Base-by-base conservation (phyloP, 352 stramenopile species). In the Globisporangium carolinianum region DNA sequence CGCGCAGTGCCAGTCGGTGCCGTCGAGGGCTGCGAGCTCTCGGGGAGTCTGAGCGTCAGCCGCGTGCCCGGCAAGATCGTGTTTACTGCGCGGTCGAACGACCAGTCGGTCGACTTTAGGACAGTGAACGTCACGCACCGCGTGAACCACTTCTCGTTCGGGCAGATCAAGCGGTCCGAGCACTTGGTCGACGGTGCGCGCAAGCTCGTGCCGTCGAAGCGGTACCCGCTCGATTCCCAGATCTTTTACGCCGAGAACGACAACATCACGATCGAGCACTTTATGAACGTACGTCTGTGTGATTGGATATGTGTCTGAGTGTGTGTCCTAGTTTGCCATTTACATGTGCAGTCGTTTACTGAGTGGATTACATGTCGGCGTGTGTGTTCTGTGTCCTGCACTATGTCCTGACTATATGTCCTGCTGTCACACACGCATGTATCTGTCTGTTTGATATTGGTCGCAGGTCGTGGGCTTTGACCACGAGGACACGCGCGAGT, bases 111-210 rank as follows among this genome's bases (percentile, higher is more conserved):
- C 43, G 76, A 88, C 8, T 65, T 73, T 15, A 60, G 70, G 17
- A 60, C 71, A 32, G 65, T 93, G 56, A 85, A 93, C 55, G 58
- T 80, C 32, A 87, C 76, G 0, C 83, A 93, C 51, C 51, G 69
- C 53, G 79, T 93, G 36, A 86, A 90, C 62, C 82, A 94, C 60
- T 91, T 94, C 37, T 94, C 82, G 7, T 94, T 94, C 57, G 84
- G 84, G n/a, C 80, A 94, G 59, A 77, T 91, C 18, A 78, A 77
- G 43, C 70, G 68, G 36, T 70, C 64, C 2, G 80, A 93, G 60
- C 79, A 86, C 17, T 55, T 89, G 52, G 64, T 92, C 5, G 55
- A 69, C 53, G 72, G 76, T 43, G 69, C 60, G 47, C 68, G 60
- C 42, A 57, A 72, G 2, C 37, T 82, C 9, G 58, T 90, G 18